These are phyloP conservation scores for Madurella mycetomatis DNA, from an alignment of 2,329 filamentous ascomycete genomes.

Conservation along the genomic window DNA sequence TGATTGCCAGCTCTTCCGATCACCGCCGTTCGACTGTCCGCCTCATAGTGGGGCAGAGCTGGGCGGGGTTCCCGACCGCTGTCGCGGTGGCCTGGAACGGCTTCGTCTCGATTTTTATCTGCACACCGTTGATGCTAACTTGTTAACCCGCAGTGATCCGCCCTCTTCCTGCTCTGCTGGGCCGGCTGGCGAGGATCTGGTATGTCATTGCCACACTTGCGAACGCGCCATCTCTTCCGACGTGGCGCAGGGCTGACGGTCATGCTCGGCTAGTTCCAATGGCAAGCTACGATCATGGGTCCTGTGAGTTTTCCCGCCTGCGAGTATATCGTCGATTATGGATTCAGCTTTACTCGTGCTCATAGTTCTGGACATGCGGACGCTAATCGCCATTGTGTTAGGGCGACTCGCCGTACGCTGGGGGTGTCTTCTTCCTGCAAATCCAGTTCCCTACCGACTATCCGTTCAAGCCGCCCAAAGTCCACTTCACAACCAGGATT, in stretches of 20 bases:
- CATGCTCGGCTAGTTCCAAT: slow-evolving; percentile 73
- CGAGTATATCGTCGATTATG: not conserved
- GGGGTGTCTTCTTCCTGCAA: slow-evolving; percentile 96
- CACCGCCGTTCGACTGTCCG: slow-evolving; percentile 20
- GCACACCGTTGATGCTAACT: slow-evolving; percentile 27
- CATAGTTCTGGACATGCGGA: slow-evolving; percentile 8
- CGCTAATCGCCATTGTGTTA: slow-evolving; percentile 33
- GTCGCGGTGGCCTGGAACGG: not conserved
- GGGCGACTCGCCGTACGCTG: slow-evolving; percentile 95
- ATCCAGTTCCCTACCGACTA: slow-evolving; percentile 99
- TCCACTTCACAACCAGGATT: slow-evolving; percentile 99
- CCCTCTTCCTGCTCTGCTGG: slow-evolving; percentile 98
- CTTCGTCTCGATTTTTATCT: not conserved
- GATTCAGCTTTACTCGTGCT: not conserved
- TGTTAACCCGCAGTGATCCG: slow-evolving; percentile 66
- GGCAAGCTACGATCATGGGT: slow-evolving; percentile 99
- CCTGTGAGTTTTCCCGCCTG: slow-evolving; percentile 64
- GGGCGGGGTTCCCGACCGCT: slow-evolving; percentile 19
- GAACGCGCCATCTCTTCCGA: not conserved
- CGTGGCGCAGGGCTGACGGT: slow-evolving; percentile 19
- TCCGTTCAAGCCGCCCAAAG: slow-evolving; percentile 99
- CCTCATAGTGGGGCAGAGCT: slow-evolving; percentile 21
- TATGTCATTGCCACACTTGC: slow-evolving; percentile 48
- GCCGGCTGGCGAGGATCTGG: slow-evolving; percentile 94
- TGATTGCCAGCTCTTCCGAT: slow-evolving; percentile 13